Evolutionary conservation across 208 protist species (phyloP), one percentile per base, ranked within the genome.

Genomic region (Leishmania major): DNA sequence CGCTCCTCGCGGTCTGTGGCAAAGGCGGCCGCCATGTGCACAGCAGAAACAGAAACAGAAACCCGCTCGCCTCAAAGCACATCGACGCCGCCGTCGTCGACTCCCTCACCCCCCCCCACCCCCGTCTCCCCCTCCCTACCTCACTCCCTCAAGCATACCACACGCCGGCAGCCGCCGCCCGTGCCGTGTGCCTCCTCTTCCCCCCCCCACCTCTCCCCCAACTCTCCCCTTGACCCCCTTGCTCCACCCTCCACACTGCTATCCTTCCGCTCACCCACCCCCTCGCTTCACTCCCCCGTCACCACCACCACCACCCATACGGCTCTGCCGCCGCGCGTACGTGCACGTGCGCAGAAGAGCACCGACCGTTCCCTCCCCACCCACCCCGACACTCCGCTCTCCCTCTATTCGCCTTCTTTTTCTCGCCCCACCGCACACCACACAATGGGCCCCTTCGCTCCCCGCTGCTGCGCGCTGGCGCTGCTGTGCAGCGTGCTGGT

Each of bases 381-480:
- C 66, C 62, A 17, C n/a, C 49, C 13, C 4, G 5, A 8, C 19
- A 25, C 59, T 43, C 66, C 19, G 4, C 45, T 53, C 70, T 2
- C 70, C 22, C 70, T 8, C 45, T 3, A 22, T 31, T 62, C 57
- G 25, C 25, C 25, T 62, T 22, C 25, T 62, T 62, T 62, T 31
- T n/a, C 7, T 5, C 69, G 1, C 43, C 43, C 69, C 69, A 31
- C 22, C 60, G 8, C 13, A 35, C 75, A 0, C 43, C 22, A 28
- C 77, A 4, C 47, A 51, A 76, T 76, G 72, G n/a, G 49, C 31
- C 8, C 77, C 45, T 13, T 43, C 3, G 43, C 62, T 13, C 45
- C 53, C 49, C 79, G 79, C 78, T 64, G 47, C 74, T 67, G 74
- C 80, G 74, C 74, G 45, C 45, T 59, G n/a, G n/a, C n/a, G n/a